phyloP scores from a whole-genome alignment of 768 basidiomycete species.

The Mycena pura region DNA sequence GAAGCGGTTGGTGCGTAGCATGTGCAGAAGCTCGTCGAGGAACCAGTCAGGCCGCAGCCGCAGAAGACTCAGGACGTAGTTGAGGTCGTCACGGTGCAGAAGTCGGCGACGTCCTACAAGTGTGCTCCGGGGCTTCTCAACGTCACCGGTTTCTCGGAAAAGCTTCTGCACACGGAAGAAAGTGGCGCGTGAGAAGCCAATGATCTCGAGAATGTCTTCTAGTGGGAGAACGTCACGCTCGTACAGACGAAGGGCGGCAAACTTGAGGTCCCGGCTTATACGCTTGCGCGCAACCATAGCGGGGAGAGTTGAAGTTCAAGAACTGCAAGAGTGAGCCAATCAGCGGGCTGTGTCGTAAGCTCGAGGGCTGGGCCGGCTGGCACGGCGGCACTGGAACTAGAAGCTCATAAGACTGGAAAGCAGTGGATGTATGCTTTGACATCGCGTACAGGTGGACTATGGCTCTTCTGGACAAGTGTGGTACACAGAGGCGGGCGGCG shows the following conservation, averaged over 20 bases:
- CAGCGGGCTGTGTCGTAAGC: too few species aligned
- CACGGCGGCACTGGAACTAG: too few species aligned
- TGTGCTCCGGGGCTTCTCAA: background rate
- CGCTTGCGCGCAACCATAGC: too few species aligned
- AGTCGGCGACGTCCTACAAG: background rate
- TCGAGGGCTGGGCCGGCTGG: too few species aligned
- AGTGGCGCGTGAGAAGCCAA: background rate
- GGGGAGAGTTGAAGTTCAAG: too few species aligned
- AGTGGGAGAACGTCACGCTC: conserved; percentile 1
- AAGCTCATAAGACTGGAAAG: too few species aligned
- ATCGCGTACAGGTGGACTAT: too few species aligned
- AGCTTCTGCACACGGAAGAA: background rate
- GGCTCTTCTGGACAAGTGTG: too few species aligned
- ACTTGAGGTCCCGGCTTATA: background rate
- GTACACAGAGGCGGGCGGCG: too few species aligned
- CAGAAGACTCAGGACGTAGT: conserved; percentile 32
- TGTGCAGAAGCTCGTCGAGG: conserved; percentile 39
- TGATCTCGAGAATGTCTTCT: background rate
- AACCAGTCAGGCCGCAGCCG: conserved; percentile 38
- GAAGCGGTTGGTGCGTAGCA: conserved; percentile 36
- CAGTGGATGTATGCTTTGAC: too few species aligned
- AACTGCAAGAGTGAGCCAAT: too few species aligned
- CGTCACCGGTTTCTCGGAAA: background rate
- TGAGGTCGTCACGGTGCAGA: conserved; percentile 26
- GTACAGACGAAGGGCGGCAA: conserved; percentile 4